phyloP scores from a whole-genome alignment of 2,329 filamentous ascomycete species.

The Chrysoporthe puriensis region DNA sequence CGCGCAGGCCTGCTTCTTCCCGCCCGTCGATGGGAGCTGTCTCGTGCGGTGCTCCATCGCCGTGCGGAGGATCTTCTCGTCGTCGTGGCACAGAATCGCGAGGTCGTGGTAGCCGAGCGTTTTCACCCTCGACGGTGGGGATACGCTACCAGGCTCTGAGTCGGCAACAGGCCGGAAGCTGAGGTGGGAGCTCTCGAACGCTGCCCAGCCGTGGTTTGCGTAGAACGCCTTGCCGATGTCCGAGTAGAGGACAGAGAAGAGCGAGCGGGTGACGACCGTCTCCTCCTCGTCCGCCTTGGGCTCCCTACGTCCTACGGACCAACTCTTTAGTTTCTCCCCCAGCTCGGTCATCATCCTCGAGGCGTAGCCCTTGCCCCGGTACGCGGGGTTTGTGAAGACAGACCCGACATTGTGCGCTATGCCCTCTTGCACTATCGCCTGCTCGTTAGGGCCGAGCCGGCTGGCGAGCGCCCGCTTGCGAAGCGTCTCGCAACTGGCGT shows the following conservation, averaged over 20 bases:
- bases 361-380: conserved; percentile 76
- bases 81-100: conserved; percentile 61
- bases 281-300: conserved; percentile 32
- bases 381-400: conserved; percentile 73
- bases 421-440: conserved; percentile 52
- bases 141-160: background rate
- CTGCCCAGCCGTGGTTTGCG: conserved; percentile 74
- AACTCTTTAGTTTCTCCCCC: conserved; percentile 46
- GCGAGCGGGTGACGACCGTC: conserved; percentile 42
- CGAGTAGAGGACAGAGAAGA: conserved; percentile 82
- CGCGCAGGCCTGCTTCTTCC: conserved; percentile 52
- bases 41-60: conserved; percentile 45
- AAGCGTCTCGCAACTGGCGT: conserved; percentile 67
- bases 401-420: conserved; percentile 76
- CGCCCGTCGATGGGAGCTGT: conserved; percentile 35
- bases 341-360: conserved; percentile 74
- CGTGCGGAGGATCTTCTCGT: conserved; percentile 64
- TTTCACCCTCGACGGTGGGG: conserved; percentile 35
- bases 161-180: conserved; percentile 53
- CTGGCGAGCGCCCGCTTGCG: conserved; percentile 60
- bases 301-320: conserved; percentile 31
- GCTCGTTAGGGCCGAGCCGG: conserved; percentile 37
- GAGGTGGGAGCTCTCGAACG: conserved; percentile 74
- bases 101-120: conserved; percentile 65
- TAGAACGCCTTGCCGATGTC: conserved; percentile 88